Base-by-base conservation (phyloP, 2,329 filamentous ascomycete species). In the Salinomyces thailandicus region DNA sequence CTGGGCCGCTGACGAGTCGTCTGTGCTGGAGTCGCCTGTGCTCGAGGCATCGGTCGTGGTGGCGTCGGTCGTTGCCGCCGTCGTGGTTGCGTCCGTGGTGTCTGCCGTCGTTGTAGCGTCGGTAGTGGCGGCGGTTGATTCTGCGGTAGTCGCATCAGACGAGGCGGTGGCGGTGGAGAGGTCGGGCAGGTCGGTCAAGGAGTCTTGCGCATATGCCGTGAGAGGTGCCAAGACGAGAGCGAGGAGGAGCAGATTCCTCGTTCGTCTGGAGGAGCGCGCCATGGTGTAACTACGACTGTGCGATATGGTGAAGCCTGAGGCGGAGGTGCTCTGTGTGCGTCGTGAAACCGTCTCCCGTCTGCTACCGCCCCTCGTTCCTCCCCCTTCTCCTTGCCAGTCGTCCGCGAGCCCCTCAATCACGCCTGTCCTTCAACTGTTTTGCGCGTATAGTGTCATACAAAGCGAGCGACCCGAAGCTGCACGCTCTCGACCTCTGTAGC, bases 161-260 rank as follows among this genome's bases (percentile, higher is more conserved):
- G 40, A 43, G 27, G 44, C 27, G 22, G 51, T 52, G 11, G 45
- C 46, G 4, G 48, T 52, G 6, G 42, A 37, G 26, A 56, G 49
- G 29, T 54, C 40, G 12, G 55, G 53, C 3, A 58, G 38, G 28
- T 51, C 45, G 20, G 38, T 46, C 12, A 48, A 27, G 5, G 20
- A 14, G 37, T 55, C 50, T 16, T 51, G 48, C 31, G 27, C 27
- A 30, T 30, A 13, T n/a, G 27, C 14, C 2, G 22, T n/a, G 11
- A 30, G 27, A 13, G 27, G 27, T 12, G 27, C 27, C 8, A 16
- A 8, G 2, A 14, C 27, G 24, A 57, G 44, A 16, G 49, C 48
- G 17, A 51, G 36, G 20, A 52, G 34, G 18, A 44, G 43, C 26
- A 52, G 30, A 5, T 39, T 38, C 38, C 42, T 48, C 27, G 15